Evolutionary conservation across 345 rosid species (phyloP).

Genomic region (Barbarea vulgaris): DNA sequence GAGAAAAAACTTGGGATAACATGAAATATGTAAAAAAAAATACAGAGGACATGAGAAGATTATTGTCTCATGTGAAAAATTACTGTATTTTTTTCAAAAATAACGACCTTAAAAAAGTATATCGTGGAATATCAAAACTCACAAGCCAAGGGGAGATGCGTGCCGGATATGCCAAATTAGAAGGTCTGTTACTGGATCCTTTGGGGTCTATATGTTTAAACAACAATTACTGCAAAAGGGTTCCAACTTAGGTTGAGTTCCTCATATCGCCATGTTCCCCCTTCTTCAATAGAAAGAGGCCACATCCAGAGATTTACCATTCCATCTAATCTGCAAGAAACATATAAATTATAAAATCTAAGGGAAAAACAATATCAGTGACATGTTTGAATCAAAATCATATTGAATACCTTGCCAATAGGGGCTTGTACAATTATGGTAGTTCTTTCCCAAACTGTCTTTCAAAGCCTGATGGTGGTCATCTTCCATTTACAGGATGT

Average conservation of each 20-base stretch:
- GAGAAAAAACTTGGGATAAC: background rate
- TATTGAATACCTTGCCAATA: slow-evolving; percentile 53
- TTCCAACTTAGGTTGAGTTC: slow-evolving; percentile 69
- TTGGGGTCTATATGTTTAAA: background rate
- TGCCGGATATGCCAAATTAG: slow-evolving; percentile 69
- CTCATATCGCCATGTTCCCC: slow-evolving; percentile 82
- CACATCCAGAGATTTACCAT: slow-evolving; percentile 88
- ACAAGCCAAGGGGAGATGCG: slow-evolving; percentile 72
- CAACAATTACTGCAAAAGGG: slow-evolving; percentile 69
- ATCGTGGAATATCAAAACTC: slow-evolving; percentile 38
- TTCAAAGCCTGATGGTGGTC: slow-evolving; percentile 85
- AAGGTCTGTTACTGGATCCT: slow-evolving; percentile 83
- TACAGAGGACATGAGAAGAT: too few species aligned
- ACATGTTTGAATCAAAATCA: slow-evolving; percentile 7
- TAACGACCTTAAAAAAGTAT: too few species aligned
- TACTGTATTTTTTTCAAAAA: too few species aligned
- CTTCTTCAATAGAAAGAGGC: slow-evolving; percentile 79
- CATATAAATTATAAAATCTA: background rate
- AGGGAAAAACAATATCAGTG: background rate
- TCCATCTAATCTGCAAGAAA: slow-evolving; percentile 67
- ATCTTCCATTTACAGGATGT: slow-evolving; percentile 9
- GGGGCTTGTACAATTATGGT: slow-evolving; percentile 71
- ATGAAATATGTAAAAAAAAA: too few species aligned
- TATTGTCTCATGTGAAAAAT: too few species aligned
- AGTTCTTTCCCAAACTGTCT: slow-evolving; percentile 56